A percentile compares a stretch with the other conserved stretches of the same genome.
Evolutionary conservation across 2,329 filamentous ascomycete genomes (phyloP).

Genomic region (Chrysoporthe cubensis): DNA sequence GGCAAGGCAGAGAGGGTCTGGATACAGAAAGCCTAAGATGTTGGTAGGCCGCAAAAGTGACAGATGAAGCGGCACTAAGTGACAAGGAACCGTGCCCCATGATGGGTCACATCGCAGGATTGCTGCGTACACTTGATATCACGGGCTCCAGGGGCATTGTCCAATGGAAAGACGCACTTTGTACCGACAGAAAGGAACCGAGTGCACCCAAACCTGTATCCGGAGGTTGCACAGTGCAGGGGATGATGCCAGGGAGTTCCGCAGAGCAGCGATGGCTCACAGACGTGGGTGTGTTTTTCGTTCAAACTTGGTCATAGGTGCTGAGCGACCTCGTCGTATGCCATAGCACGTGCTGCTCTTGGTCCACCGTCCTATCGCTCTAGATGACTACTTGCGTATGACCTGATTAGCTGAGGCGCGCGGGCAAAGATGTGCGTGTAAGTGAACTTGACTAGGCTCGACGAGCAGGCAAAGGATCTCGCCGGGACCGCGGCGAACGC

Average conservation of each 20-base stretch:
- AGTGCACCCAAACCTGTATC: not conserved
- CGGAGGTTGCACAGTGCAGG: not conserved
- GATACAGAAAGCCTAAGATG: not conserved
- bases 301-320: no score
- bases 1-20: not conserved
- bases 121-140: not conserved
- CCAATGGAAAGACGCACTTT: constrained; percentile 4
- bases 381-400: not conserved
- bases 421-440: not conserved
- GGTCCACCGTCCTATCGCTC: not conserved
- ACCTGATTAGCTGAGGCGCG: not conserved
- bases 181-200: constrained; percentile 14
- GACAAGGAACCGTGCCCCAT: not conserved
- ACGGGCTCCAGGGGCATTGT: not conserved
- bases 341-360: not conserved
- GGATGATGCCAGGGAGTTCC: not conserved
- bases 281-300: not conserved
- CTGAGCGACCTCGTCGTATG: not conserved
- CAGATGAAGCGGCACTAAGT: not conserved
- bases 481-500: not conserved
- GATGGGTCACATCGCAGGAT: not conserved
- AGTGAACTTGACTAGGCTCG: not conserved
- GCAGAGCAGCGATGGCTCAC: not conserved
- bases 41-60: not conserved
- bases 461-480: not conserved